Percentiles rank a stretch among this genome's conserved stretches.
These are phyloP conservation scores for Teunomyces gatunensis DNA, from an alignment of 805 yeast species.

Conservation along the genomic window DNA sequence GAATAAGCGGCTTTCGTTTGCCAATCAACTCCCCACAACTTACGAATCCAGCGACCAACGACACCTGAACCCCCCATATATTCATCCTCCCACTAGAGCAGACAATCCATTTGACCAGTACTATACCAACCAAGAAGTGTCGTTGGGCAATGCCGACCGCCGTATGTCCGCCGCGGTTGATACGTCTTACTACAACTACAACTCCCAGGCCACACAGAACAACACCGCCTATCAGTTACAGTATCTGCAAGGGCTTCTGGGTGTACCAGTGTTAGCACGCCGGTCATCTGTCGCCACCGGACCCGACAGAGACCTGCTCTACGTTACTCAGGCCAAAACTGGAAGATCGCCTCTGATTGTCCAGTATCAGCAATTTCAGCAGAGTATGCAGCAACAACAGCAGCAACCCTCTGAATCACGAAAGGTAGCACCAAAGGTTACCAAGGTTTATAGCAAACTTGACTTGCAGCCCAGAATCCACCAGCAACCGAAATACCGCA, in stretches of 20 bases:
- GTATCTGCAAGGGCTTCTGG: conserved; percentile 10
- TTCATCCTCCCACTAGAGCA: conserved; percentile 45
- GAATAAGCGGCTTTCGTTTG: conserved; percentile 32
- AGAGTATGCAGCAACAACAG: conserved; percentile 19
- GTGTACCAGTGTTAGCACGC: conserved; percentile 6
- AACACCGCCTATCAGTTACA: conserved; percentile 6
- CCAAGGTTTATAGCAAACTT: conserved; percentile 36
- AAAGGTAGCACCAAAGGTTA: conserved; percentile 48
- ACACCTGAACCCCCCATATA: conserved; percentile 21
- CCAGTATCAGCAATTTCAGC: conserved; percentile 35
- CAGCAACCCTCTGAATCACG: conserved; percentile 10
- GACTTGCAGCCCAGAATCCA: conserved; percentile 64
- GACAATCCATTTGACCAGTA: conserved; percentile 46
- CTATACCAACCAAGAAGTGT: conserved; percentile 38
- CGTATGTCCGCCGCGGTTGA: conserved; percentile 40
- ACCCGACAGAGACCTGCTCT: conserved; percentile 8
- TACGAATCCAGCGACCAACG: conserved; percentile 40
- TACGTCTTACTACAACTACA: conserved; percentile 21
- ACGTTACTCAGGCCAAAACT: conserved; percentile 12
- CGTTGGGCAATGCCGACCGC: conserved; percentile 27
- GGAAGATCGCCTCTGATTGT: conserved; percentile 31
- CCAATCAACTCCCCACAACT: conserved; percentile 49
- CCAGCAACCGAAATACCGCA: conserved; percentile 63
- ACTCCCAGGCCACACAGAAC: conserved; percentile 6
- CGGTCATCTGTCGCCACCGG: conserved; percentile 9